These are phyloP conservation scores for Penicillium fuscoglaucum DNA, from an alignment of 2,329 filamentous ascomycete genomes.

Conservation along the genomic window DNA sequence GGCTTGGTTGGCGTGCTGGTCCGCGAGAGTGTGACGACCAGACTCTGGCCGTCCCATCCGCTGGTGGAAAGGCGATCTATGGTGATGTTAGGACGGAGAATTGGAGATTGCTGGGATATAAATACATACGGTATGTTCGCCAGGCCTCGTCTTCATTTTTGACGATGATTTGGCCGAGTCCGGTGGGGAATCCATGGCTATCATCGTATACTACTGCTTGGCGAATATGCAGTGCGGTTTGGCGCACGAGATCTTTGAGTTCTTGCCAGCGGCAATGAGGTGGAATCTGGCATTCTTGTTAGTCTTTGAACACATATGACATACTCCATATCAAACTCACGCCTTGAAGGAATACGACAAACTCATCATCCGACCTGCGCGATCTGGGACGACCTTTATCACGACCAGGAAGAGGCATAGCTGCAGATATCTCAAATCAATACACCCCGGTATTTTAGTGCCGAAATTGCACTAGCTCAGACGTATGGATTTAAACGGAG, in stretches of 20 bases:
- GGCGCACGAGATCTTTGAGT: constrained; percentile 47
- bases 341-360: constrained; percentile 47
- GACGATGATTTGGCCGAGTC: constrained; percentile 47
- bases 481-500: constrained; percentile 1
- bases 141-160: constrained; percentile 48
- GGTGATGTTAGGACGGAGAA: constrained; percentile 13
- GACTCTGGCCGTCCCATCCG: constrained; percentile 46
- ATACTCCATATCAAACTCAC: constrained; percentile 28
- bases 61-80: constrained; percentile 44
- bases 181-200: constrained; percentile 44
- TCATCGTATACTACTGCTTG: constrained; percentile 49
- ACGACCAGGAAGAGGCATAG: constrained; percentile 36
- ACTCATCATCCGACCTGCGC: constrained; percentile 44
- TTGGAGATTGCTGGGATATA: not conserved
- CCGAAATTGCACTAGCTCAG: constrained; percentile 1
- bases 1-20: constrained; percentile 44
- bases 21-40: constrained; percentile 45
- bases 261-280: constrained; percentile 48
- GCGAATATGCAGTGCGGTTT: constrained; percentile 46
- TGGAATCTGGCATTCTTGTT: constrained; percentile 37
- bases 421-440: constrained; percentile 2
- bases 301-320: constrained; percentile 7
- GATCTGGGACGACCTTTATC: constrained; percentile 35
- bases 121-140: constrained; percentile 43
- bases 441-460: constrained; percentile 1